These are phyloP conservation scores for Sclerotinia nivalis DNA, from an alignment of 2,329 filamentous ascomycete genomes.

Conservation along the genomic window DNA sequence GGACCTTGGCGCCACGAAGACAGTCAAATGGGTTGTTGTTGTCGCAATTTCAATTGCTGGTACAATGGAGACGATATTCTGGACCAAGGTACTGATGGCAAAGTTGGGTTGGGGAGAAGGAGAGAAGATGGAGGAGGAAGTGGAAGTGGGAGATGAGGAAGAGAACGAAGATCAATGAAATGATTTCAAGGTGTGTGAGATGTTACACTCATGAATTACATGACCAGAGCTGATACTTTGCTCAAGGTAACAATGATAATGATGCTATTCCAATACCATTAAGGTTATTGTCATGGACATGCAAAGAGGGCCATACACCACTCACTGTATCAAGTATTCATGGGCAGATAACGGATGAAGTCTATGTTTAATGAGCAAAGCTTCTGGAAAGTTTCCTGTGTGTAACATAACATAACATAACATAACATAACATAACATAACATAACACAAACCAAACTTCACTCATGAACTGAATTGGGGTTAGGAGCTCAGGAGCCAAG, in stretches of 20 bases:
- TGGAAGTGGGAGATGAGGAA: background rate
- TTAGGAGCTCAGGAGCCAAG: no score
- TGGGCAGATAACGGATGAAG: background rate
- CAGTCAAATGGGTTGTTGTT: slow-evolving; percentile 26
- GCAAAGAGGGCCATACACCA: background rate
- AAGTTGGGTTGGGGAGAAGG: slow-evolving; percentile 23
- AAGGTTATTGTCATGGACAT: background rate
- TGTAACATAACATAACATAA: no score
- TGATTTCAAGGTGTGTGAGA: background rate
- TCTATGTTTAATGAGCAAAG: no score
- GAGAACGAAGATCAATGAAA: background rate
- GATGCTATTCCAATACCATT: background rate
- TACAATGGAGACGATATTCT: slow-evolving; percentile 25
- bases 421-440: no score
- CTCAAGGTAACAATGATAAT: background rate
- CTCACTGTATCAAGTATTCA: background rate
- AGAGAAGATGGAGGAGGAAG: background rate
- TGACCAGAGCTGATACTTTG: background rate
- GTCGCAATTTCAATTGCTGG: slow-evolving; percentile 20
- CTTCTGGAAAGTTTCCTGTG: no score
- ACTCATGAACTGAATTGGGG: no score
- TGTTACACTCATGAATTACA: background rate
- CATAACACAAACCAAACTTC: no score
- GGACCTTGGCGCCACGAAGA: slow-evolving; percentile 27
- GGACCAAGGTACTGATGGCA: background rate